A percentile compares a stretch with the other conserved stretches of the same genome.
phyloP scores from a whole-genome alignment of 306 rosid genomes.

The Trifolium fragiferum region DNA sequence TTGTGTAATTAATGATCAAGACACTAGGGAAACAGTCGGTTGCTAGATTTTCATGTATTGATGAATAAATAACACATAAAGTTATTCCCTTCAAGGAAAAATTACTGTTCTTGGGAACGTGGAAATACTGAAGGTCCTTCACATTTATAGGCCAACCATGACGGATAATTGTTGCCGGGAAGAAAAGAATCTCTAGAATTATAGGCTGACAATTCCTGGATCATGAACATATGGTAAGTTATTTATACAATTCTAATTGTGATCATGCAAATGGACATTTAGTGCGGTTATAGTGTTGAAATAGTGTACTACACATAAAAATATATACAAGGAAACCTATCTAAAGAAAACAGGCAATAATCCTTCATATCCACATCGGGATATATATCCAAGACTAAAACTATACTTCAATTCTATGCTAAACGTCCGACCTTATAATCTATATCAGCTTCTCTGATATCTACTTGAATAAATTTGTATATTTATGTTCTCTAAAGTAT shows the following conservation, averaged over 20 bases:
- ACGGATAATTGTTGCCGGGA: conserved; percentile 34
- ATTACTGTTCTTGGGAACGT: conserved; percentile 2
- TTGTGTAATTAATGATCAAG: conserved; percentile 33
- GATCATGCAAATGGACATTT: no score
- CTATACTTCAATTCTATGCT: no score
- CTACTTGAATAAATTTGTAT: no score
- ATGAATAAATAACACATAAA: conserved; percentile 31
- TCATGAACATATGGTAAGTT: neutral
- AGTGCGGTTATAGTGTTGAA: neutral
- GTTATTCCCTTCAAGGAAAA: neutral
- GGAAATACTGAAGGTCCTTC: neutral
- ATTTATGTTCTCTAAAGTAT: neutral
- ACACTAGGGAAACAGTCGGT: conserved; percentile 1
- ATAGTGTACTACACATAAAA: no score
- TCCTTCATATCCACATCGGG: no score
- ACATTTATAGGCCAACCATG: conserved; percentile 18
- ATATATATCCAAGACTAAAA: no score
- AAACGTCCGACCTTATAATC: no score
- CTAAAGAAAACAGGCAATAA: no score
- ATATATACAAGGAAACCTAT: no score
- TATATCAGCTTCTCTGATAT: no score
- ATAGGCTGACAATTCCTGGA: conserved; percentile 7
- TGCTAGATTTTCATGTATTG: neutral
- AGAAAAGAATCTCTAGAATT: neutral
- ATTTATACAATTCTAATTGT: neutral